A percentile compares a stretch with the other conserved stretches of the same genome.
phyloP scores from a whole-genome alignment of 768 basidiomycete species.

The Paxillus ammoniavirescens region DNA sequence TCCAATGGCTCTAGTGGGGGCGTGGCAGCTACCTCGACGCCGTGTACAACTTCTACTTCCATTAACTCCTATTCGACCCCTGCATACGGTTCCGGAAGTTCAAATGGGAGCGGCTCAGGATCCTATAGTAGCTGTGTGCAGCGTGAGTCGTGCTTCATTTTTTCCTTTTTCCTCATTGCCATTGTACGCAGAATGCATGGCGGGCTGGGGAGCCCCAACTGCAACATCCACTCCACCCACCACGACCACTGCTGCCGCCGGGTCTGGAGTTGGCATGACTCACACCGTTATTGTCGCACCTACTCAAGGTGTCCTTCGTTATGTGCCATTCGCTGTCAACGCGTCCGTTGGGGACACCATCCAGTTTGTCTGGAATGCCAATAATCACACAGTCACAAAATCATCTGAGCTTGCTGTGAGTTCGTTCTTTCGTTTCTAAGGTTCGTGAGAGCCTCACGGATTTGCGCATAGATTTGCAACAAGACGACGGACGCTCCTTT shows the following conservation, averaged over 20 bases:
- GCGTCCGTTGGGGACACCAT: constrained; percentile 77
- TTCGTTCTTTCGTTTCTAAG: background rate
- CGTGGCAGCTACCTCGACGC: background rate
- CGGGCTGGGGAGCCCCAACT: constrained; percentile 48
- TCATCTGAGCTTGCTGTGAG: constrained; percentile 49
- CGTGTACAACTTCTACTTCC: constrained; percentile 17
- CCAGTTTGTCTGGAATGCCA: constrained; percentile 74
- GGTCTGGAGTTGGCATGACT: constrained; percentile 52
- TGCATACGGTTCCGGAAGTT: constrained; percentile 62
- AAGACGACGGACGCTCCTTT: constrained; percentile 58
- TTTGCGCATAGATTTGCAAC: constrained; percentile 56
- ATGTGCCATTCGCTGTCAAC: constrained; percentile 72
- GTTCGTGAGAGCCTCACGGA: background rate
- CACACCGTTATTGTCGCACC: constrained; percentile 81
- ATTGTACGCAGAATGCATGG: constrained; percentile 55
- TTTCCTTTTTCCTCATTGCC: background rate
- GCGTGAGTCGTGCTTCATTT: constrained; percentile 42
- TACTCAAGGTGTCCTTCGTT: constrained; percentile 70
- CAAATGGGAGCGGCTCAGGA: constrained; percentile 52
- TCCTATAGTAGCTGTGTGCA: constrained; percentile 67
- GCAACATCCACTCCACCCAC: constrained; percentile 23
- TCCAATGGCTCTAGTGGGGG: background rate
- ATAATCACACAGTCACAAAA: constrained; percentile 84
- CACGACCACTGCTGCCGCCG: constrained; percentile 25
- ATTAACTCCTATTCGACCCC: constrained; percentile 38